Conservation (phyloP, 768 basidiomycete species). For the Thelephora aurantiotincta region DNA sequence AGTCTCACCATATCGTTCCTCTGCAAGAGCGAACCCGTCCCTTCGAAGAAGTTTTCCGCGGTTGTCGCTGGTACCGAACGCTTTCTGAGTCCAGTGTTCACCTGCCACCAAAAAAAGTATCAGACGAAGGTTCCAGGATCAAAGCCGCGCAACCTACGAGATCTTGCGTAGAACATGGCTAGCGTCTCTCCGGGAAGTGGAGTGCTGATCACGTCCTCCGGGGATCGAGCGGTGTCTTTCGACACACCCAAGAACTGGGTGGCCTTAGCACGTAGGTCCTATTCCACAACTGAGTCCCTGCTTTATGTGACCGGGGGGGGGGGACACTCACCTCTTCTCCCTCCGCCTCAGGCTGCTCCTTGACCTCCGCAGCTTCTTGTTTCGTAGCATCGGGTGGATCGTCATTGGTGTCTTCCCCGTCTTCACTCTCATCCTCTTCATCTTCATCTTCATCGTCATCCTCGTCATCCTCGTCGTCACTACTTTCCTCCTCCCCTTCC, state of each 20-base stretch:
- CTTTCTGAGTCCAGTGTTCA: slow-evolving; percentile 72
- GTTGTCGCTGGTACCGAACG: slow-evolving; percentile 40
- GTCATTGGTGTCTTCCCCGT: slow-evolving; percentile 21
- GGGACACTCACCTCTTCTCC: slow-evolving; percentile 12
- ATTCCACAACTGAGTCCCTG: neutral
- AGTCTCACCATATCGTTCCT: slow-evolving; percentile 52
- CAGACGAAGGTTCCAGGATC: neutral
- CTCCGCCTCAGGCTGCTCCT: slow-evolving; percentile 11
- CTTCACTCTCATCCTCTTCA: slow-evolving; percentile 23
- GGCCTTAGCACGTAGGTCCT: slow-evolving; percentile 27
- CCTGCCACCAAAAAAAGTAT: slow-evolving; percentile 22
- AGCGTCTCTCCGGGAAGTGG: slow-evolving; percentile 78
- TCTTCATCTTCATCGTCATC: slow-evolving; percentile 43
- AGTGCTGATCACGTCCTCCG: slow-evolving; percentile 63
- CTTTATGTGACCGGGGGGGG: neutral
- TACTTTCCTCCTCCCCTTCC: slow-evolving; percentile 48
- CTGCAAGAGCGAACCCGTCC: slow-evolving; percentile 66
- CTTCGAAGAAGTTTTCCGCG: slow-evolving; percentile 67
- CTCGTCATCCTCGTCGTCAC: slow-evolving; percentile 45
- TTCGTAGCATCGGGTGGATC: slow-evolving; percentile 12
- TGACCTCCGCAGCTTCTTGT: slow-evolving; percentile 12
- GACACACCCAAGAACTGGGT: slow-evolving; percentile 50
- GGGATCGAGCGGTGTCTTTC: slow-evolving; percentile 39
- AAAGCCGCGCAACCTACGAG: slow-evolving; percentile 33
- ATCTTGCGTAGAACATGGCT: slow-evolving; percentile 71